Conservation (phyloP, 2,329 filamentous ascomycete species). For the Colletotrichum orbiculare region DNA sequence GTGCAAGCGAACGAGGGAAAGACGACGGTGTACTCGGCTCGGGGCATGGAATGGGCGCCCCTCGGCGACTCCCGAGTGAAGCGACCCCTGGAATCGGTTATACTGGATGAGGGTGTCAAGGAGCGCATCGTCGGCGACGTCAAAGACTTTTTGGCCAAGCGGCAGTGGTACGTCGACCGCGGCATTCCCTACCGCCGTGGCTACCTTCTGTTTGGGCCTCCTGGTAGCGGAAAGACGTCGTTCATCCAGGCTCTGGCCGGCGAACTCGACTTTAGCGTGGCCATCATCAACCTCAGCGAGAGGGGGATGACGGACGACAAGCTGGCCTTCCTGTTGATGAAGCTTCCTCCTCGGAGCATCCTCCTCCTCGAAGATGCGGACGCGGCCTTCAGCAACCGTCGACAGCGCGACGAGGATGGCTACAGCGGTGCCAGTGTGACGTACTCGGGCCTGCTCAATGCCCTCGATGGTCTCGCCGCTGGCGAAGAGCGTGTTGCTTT, state of each 20-base stretch:
- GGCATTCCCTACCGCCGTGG: slow-evolving; percentile 93
- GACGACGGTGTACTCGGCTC: slow-evolving; percentile 88
- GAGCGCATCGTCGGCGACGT: slow-evolving; percentile 85
- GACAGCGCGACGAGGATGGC: slow-evolving; percentile 81
- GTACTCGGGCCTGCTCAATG: slow-evolving; percentile 89
- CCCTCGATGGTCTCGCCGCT: slow-evolving; percentile 90
- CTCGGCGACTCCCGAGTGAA: slow-evolving; percentile 89
- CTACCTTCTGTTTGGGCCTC: slow-evolving; percentile 89
- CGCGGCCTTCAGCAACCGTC: slow-evolving; percentile 86
- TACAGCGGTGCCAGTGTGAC: slow-evolving; percentile 91
- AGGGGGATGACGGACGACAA: slow-evolving; percentile 90
- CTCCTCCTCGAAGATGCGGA: slow-evolving; percentile 91
- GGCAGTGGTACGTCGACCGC: slow-evolving; percentile 92
- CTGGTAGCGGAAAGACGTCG: slow-evolving; percentile 92
- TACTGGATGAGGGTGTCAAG: slow-evolving; percentile 85
- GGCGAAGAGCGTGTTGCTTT: slow-evolving; percentile 95
- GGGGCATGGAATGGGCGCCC: slow-evolving; percentile 84
- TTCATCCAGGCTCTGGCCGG: slow-evolving; percentile 96
- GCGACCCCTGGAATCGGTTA: slow-evolving; percentile 86
- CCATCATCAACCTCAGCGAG: slow-evolving; percentile 91
- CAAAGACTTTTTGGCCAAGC: slow-evolving; percentile 80
- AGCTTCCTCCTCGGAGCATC: slow-evolving; percentile 84
- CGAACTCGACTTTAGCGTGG: slow-evolving; percentile 91
- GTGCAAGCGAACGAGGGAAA: slow-evolving; percentile 87
- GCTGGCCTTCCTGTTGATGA: slow-evolving; percentile 85